phyloP scores from a whole-genome alignment of 2,329 filamentous ascomycete genomes.

The Pseudonectria buxi region DNA sequence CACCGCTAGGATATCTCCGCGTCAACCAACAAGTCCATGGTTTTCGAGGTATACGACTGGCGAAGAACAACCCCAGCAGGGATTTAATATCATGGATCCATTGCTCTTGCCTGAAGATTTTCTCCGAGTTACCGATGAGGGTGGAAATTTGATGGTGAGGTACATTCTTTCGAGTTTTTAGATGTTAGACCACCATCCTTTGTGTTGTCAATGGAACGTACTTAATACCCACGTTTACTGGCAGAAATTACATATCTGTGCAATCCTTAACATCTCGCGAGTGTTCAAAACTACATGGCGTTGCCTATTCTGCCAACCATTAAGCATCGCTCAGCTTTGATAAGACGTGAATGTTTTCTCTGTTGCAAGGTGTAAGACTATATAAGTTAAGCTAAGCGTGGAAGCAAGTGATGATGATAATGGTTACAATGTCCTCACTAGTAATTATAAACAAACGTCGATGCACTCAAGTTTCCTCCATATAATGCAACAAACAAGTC shows the following conservation, averaged over 20 bases:
- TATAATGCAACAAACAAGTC: no score
- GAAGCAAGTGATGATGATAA: slow-evolving; percentile 3
- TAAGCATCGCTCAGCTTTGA: no score
- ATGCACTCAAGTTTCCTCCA: no score
- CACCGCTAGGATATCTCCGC: slow-evolving; percentile 83
- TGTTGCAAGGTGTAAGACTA: background rate
- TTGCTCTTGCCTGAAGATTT: slow-evolving; percentile 76
- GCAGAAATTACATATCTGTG: no score
- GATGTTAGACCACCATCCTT: background rate
- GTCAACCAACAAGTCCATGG: slow-evolving; percentile 64
- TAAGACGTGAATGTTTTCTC: background rate
- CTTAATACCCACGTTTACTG: no score
- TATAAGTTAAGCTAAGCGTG: slow-evolving; percentile 1
- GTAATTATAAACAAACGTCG: background rate
- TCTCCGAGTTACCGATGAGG: slow-evolving; percentile 58
- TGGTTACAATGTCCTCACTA: slow-evolving; percentile 3
- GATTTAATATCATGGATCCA: slow-evolving; percentile 43
- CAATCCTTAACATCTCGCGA: no score
- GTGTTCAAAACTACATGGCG: no score
- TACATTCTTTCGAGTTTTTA: slow-evolving; percentile 42
- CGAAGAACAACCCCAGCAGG: slow-evolving; percentile 62
- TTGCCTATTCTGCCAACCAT: no score
- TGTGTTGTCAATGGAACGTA: no score
- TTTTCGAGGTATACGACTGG: slow-evolving; percentile 90
- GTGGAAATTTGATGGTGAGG: slow-evolving; percentile 81